phyloP scores from a whole-genome alignment of 78 protist genomes.

The Trichosphaerium sp. region DNA sequence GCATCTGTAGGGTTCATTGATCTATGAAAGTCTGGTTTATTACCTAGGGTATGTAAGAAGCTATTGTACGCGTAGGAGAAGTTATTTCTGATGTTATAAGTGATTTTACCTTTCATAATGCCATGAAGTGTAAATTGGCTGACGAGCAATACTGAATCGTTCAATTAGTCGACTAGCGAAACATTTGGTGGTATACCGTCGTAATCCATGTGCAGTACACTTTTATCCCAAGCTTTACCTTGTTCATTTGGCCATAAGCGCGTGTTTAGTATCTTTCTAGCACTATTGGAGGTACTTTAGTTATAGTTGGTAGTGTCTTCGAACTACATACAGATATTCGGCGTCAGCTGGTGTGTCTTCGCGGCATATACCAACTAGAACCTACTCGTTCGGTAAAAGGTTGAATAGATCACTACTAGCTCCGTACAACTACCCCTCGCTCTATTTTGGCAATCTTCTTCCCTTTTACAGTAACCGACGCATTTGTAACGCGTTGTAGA shows the following conservation, averaged over 20 bases:
- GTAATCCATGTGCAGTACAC: slow-evolving; percentile 14
- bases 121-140: slow-evolving; percentile 61
- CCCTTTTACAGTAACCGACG: too few relatives aligned
- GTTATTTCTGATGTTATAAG: too few relatives aligned
- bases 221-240: slow-evolving; percentile 39
- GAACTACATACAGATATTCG: slow-evolving; percentile 7
- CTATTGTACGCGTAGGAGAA: too few relatives aligned
- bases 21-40: slow-evolving; percentile 53
- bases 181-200: too few relatives aligned
- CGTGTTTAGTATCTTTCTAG: slow-evolving; percentile 11
- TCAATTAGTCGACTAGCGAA: too few relatives aligned
- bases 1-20: slow-evolving; percentile 19
- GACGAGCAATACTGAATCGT: slow-evolving; percentile 36
- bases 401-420: too few relatives aligned
- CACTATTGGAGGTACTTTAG: background rate
- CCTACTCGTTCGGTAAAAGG: too few relatives aligned
- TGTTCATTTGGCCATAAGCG: slow-evolving; percentile 12
- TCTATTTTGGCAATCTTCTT: too few relatives aligned
- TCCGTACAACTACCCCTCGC: too few relatives aligned
- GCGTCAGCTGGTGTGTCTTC: slow-evolving; percentile 24
- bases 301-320: background rate
- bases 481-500: too few relatives aligned
- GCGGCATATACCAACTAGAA: slow-evolving; percentile 16
- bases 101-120: background rate
- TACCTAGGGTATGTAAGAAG: too few relatives aligned